Evolutionary conservation across 2,329 filamentous ascomycete species (phyloP).

Genomic region (Thermothelomyces thermophilus): DNA sequence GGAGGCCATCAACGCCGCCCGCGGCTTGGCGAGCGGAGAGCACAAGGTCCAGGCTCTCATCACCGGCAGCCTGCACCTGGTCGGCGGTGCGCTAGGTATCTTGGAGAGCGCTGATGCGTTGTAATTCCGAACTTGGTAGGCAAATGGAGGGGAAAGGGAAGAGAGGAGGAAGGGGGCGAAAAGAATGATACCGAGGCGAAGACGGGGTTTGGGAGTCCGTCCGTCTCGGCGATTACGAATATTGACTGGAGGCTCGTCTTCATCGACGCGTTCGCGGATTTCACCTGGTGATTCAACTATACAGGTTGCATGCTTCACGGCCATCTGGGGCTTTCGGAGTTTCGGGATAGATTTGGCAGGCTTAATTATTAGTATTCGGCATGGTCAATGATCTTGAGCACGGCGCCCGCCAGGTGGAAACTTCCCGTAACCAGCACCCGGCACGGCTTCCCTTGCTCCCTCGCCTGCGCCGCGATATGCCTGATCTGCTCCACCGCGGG

Average conservation of each 20-base stretch:
- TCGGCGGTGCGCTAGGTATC: conserved; percentile 36
- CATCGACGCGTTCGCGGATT: conserved; percentile 8
- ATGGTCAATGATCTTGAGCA: conserved; percentile 19
- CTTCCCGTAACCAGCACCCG: conserved; percentile 49
- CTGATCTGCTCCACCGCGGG: conserved; percentile 8
- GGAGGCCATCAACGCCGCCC: conserved; percentile 45
- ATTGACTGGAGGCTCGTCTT: conserved; percentile 4
- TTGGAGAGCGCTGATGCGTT: conserved; percentile 28
- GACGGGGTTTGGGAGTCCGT: too few relatives aligned
- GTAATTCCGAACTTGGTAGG: conserved; percentile 1
- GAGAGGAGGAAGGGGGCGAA: too few relatives aligned
- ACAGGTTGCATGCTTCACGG: conserved; percentile 11
- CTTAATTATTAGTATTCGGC: conserved; percentile 16
- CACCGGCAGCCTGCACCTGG: conserved; percentile 43
- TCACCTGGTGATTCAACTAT: conserved; percentile 15
- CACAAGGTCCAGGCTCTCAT: conserved; percentile 40
- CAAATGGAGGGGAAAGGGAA: neutral
- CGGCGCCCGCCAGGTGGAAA: conserved; percentile 53
- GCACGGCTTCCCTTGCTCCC: conserved; percentile 28
- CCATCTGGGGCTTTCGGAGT: neutral
- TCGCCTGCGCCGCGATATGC: conserved; percentile 12
- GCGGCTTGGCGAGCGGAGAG: conserved; percentile 30
- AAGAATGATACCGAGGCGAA: too few relatives aligned
- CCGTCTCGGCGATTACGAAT: too few relatives aligned
- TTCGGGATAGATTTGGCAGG: neutral